These are phyloP conservation scores for Beta macrorhiza DNA, from an alignment of 179 eudicot species.

Conservation along the genomic window DNA sequence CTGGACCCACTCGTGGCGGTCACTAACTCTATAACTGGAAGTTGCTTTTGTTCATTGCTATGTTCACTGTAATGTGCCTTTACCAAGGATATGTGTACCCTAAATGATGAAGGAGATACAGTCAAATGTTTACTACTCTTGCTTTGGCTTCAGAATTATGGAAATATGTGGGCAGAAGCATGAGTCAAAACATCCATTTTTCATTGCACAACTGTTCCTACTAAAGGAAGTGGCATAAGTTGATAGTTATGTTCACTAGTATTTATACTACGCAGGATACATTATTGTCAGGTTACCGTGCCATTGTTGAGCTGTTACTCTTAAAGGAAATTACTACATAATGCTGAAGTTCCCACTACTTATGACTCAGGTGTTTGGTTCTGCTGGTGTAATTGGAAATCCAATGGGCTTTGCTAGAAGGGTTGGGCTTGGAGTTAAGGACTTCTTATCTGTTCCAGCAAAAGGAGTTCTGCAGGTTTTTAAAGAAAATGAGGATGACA, in stretches of 20 bases:
- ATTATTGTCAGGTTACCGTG: neutral
- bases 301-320: neutral
- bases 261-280: neutral
- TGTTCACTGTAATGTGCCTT: neutral
- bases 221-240: neutral
- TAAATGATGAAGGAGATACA: neutral
- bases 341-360: slow-evolving; percentile 12
- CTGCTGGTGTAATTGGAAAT: slow-evolving; percentile 97
- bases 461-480: slow-evolving; percentile 71
- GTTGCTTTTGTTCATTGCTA: slow-evolving; percentile 1
- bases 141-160: neutral
- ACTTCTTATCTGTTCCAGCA: slow-evolving; percentile 89
- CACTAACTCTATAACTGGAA: neutral
- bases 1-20: neutral
- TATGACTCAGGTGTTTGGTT: slow-evolving; percentile 82
- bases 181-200: neutral
- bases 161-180: neutral
- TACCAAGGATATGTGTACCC: neutral
- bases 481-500: neutral
- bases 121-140: neutral
- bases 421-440: slow-evolving; percentile 82
- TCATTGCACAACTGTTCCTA: neutral
- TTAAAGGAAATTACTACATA: neutral
- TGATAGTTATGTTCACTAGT: neutral
- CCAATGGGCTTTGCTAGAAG: slow-evolving; percentile 98